These are phyloP conservation scores for Primulina tabacum DNA, from an alignment of 257 asterid genomes.

Conservation along the genomic window DNA sequence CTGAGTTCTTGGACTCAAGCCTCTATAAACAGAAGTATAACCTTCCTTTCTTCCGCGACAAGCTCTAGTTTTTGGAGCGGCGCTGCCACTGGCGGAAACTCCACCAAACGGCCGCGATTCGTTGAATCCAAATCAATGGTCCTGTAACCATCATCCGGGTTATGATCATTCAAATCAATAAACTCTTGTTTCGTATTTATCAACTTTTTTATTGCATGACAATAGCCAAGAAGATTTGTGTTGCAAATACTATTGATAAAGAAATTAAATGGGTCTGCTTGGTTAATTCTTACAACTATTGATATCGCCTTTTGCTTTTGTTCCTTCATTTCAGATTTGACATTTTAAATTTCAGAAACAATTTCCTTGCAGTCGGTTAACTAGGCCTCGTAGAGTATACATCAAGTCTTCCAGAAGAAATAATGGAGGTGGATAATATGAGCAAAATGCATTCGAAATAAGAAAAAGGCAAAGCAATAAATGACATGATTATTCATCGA, in stretches of 20 bases:
- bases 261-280: too few relatives aligned
- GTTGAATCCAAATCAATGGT: slow-evolving; percentile 37
- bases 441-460: too few relatives aligned
- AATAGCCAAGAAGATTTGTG: not conserved
- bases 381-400: slow-evolving; percentile 24
- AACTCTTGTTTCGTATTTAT: not conserved
- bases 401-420: slow-evolving; percentile 17
- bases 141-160: slow-evolving; percentile 30
- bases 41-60: slow-evolving; percentile 9
- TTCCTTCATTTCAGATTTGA: slow-evolving; percentile 29
- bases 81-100: slow-evolving; percentile 6
- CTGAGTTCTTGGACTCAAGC: not conserved
- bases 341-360: slow-evolving; percentile 9
- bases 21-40: not conserved
- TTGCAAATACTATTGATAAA: not conserved
- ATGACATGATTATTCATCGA: too few relatives aligned
- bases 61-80: not conserved
- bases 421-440: slow-evolving; percentile 7
- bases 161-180: slow-evolving; percentile 27
- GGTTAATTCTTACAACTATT: too few relatives aligned
- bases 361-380: not conserved
- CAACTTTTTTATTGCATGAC: too few relatives aligned
- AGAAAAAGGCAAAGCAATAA: too few relatives aligned
- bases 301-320: slow-evolving; percentile 13
- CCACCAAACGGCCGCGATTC: slow-evolving; percentile 25